These are phyloP conservation scores for Teratosphaeriaceae sp. DNA, from an alignment of 2,329 filamentous ascomycete genomes.

Conservation along the genomic window DNA sequence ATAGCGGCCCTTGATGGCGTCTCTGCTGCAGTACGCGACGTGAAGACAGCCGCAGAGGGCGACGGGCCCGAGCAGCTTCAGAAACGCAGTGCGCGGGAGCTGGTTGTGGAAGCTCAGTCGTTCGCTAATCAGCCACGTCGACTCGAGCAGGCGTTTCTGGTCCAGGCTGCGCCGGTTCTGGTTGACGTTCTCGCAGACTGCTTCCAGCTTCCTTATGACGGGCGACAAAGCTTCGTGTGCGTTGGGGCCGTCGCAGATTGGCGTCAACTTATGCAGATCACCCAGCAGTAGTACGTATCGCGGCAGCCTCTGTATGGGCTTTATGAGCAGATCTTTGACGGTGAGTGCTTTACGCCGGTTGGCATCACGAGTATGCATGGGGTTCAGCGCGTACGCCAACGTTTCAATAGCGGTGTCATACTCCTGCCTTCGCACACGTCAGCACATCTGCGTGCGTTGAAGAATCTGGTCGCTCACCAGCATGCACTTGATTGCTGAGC, in stretches of 20 bases:
- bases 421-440: conserved; percentile 20
- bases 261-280: conserved; percentile 76
- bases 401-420: conserved; percentile 84
- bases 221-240: conserved; percentile 75
- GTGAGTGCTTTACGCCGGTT: conserved; percentile 69
- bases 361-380: conserved; percentile 57
- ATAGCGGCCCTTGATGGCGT: conserved; percentile 67
- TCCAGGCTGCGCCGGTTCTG: conserved; percentile 70
- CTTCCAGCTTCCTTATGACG: conserved; percentile 62
- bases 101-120: conserved; percentile 67
- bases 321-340: conserved; percentile 81
- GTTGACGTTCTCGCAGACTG: conserved; percentile 75
- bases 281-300: conserved; percentile 83
- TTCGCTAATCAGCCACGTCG: conserved; percentile 79
- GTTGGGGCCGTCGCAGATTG: conserved; percentile 75
- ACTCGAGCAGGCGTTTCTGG: conserved; percentile 64
- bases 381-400: conserved; percentile 66
- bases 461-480: conserved; percentile 43
- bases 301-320: conserved; percentile 91
- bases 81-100: conserved; percentile 54
- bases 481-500: conserved; percentile 61
- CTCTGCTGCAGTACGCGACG: conserved; percentile 69
- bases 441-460: not conserved
- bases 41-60: conserved; percentile 77
- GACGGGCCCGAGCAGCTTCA: conserved; percentile 69